A percentile compares a stretch with the other conserved stretches of the same genome.
These are phyloP conservation scores for Lablab purpureus DNA, from an alignment of 306 rosid species.

Conservation along the genomic window DNA sequence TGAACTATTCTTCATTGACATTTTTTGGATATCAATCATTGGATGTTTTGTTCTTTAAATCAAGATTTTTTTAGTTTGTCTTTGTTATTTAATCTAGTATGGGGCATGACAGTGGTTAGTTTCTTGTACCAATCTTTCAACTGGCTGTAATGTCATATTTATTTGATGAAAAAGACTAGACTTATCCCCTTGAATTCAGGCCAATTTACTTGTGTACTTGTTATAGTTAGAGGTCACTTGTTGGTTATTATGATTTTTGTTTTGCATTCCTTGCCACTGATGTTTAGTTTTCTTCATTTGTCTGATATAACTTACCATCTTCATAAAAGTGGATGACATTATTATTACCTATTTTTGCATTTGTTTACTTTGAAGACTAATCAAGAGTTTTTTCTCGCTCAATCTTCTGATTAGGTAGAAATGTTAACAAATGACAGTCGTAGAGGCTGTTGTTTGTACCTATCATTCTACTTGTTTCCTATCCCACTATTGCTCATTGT, in stretches of 20 bases:
- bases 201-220: background rate
- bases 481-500: background rate
- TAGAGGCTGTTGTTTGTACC: background rate
- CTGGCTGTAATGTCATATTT: background rate
- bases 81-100: background rate
- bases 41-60: background rate
- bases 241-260: slow-evolving; percentile 6
- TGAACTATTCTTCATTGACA: background rate
- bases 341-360: background rate
- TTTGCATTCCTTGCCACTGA: background rate
- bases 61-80: background rate
- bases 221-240: background rate
- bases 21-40: background rate
- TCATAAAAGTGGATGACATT: slow-evolving; percentile 1
- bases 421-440: background rate
- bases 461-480: slow-evolving; percentile 20
- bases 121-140: background rate
- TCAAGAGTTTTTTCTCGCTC: background rate
- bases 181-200: background rate
- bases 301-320: background rate
- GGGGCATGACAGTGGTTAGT: background rate
- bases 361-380: background rate
- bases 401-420: background rate
- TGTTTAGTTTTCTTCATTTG: background rate
- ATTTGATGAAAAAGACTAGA: background rate